Base-by-base conservation (phyloP, 2,329 filamentous ascomycete genomes). In the Cladophialophora carrionii region DNA sequence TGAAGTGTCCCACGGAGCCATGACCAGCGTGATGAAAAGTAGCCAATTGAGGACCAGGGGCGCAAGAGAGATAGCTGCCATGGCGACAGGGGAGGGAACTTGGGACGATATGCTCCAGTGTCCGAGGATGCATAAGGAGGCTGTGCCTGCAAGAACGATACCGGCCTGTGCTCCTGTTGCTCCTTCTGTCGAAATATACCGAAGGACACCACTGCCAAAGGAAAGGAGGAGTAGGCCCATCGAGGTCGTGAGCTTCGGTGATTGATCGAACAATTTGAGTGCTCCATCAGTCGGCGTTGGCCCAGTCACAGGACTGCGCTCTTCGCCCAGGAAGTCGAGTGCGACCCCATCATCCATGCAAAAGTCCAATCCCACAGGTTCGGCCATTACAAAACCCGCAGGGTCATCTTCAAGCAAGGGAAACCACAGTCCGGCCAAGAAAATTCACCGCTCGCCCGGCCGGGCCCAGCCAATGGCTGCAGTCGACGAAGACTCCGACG, bases 51-150 rank as follows among this genome's bases (percentile, higher is more conserved):
- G 55, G 12, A 61, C 54, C 10, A 63, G 48, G 32, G 22, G 54
- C 14, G 54, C 61, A 22, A 14, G 14, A 22, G 52, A 62, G 17
- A 24, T 62, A 9, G 57, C 29, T 4, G 57, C 58, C 20, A 66
- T 62, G 52, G 61, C 63, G 2, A 62, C 54, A 17, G 34, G 22
- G 61, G 29, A 63, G 29, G 66, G 66, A 0, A 57, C 31, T 9
- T 68, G 66, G 66, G 56, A 63, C 14, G 49, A 66, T 22, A 41
- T 68, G 12, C 41, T 68, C 32, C 32, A 29, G 34, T 68, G 66
- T 46, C 63, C 63, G 20, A 66, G 66, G 41, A 31, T 43, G 6
- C 66, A 68, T 58, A n/a, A 32, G 9, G 20, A 32, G 20, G 17
- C 20, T 17, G 4, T 14, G n/a, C 26, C 24, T n/a, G 56, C 56